A percentile compares a stretch with the other conserved stretches of the same genome.
phyloP scores from a whole-genome alignment of 768 basidiomycete genomes.

The Boletales sp. region DNA sequence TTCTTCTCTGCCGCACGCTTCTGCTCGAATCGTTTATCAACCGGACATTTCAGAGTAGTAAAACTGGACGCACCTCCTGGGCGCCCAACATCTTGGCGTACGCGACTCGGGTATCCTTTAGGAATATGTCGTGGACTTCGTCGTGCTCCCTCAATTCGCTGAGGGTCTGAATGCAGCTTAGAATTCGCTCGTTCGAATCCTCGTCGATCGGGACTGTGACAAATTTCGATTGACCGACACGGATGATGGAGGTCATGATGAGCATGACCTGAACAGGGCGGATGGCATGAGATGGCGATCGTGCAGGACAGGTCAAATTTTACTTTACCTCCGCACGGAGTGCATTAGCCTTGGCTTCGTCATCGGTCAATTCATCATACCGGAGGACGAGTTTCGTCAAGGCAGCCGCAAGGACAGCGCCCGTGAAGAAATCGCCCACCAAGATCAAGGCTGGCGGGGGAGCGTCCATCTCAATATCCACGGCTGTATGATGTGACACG shows the following conservation, averaged over 20 bases:
- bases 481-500: slow-evolving; percentile 11
- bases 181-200: slow-evolving; percentile 93
- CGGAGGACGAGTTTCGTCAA: slow-evolving; percentile 90
- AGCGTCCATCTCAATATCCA: background rate
- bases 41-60: background rate
- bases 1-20: slow-evolving; percentile 91
- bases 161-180: slow-evolving; percentile 93
- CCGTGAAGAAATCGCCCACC: slow-evolving; percentile 97
- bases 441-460: slow-evolving; percentile 66
- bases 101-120: slow-evolving; percentile 85
- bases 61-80: slow-evolving; percentile 64
- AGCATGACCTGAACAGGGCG: slow-evolving; percentile 70
- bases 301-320: background rate
- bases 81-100: slow-evolving; percentile 95
- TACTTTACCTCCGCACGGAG: slow-evolving; percentile 86
- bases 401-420: slow-evolving; percentile 82
- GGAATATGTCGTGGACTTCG: slow-evolving; percentile 65
- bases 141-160: slow-evolving; percentile 66
- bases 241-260: slow-evolving; percentile 96
- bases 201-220: slow-evolving; percentile 95
- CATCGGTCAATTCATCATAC: slow-evolving; percentile 48
- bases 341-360: slow-evolving; percentile 58
- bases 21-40: slow-evolving; percentile 34
- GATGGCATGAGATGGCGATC: background rate
- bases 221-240: slow-evolving; percentile 96